These are phyloP conservation scores for Annulohypoxylon nitens DNA, from an alignment of 495 filamentous ascomycete genomes.

Conservation along the genomic window DNA sequence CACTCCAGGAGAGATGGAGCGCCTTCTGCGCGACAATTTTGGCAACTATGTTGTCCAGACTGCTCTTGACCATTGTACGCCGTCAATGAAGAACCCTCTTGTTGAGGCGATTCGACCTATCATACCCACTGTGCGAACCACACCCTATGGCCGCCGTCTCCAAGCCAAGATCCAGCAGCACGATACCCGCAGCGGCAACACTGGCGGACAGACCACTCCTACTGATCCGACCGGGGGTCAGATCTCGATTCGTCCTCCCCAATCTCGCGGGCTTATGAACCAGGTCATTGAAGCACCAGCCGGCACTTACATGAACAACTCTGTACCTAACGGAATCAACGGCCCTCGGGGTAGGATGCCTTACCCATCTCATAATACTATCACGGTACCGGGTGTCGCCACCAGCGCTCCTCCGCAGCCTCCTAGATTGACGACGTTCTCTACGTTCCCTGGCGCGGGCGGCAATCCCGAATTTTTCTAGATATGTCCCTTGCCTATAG, in stretches of 20 bases:
- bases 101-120: constrained; percentile 87
- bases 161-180: constrained; percentile 79
- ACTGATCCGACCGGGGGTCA: constrained; percentile 59
- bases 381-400: constrained; percentile 42
- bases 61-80: constrained; percentile 85
- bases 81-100: constrained; percentile 75
- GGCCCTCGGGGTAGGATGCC: constrained; percentile 40
- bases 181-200: constrained; percentile 52
- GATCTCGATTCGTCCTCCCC: constrained; percentile 52
- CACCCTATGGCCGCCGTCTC: constrained; percentile 93
- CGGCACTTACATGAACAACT: constrained; percentile 46
- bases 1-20: constrained; percentile 79
- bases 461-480: constrained; percentile 50
- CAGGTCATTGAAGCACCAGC: constrained; percentile 48
- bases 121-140: constrained; percentile 83
- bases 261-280: constrained; percentile 51
- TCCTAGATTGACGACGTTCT: constrained; percentile 43
- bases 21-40: constrained; percentile 87
- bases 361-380: constrained; percentile 47
- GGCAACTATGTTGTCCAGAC: constrained; percentile 99
- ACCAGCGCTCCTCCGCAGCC: constrained; percentile 43
- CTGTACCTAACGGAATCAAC: constrained; percentile 38
- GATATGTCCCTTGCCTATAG: constrained; percentile 22
- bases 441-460: constrained; percentile 43
- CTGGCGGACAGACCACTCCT: constrained; percentile 53